These are phyloP conservation scores for Epichloe bromicola DNA, from an alignment of 2,329 filamentous ascomycete genomes.

Conservation along the genomic window DNA sequence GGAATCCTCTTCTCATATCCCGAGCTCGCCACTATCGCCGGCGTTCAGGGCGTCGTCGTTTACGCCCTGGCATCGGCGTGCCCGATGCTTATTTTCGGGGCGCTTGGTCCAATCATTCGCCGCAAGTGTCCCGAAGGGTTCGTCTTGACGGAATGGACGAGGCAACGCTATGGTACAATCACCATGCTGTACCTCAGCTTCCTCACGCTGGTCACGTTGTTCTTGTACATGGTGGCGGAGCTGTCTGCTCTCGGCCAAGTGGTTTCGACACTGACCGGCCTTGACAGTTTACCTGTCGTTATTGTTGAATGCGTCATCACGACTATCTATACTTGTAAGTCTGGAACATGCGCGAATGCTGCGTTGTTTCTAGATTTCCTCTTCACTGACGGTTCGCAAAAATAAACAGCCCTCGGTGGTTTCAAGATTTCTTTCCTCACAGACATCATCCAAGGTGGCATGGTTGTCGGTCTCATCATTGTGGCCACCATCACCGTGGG, in stretches of 20 bases:
- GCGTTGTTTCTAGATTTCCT: background rate
- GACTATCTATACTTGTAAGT: constrained; percentile 66
- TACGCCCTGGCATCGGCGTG: constrained; percentile 62
- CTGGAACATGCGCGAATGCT: background rate
- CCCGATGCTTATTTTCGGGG: constrained; percentile 62
- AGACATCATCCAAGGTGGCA: constrained; percentile 66
- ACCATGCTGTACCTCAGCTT: constrained; percentile 63
- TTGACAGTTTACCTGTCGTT: constrained; percentile 60
- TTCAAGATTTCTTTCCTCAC: constrained; percentile 78
- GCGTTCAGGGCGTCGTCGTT: constrained; percentile 64
- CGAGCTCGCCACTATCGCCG: constrained; percentile 64
- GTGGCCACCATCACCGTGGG: constrained; percentile 69
- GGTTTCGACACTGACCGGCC: constrained; percentile 57
- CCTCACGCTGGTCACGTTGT: constrained; percentile 68
- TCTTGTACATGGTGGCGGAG: constrained; percentile 79
- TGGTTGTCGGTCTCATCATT: constrained; percentile 64
- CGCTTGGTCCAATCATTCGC: constrained; percentile 63
- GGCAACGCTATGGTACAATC: constrained; percentile 59
- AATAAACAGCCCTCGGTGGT: constrained; percentile 52
- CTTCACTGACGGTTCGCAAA: too few relatives aligned
- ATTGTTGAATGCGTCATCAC: constrained; percentile 69
- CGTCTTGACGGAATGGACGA: constrained; percentile 73
- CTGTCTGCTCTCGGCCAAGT: constrained; percentile 73
- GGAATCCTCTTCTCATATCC: constrained; percentile 76
- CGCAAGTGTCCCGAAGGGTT: constrained; percentile 73